These are phyloP conservation scores for Besnoitia besnoiti DNA, from an alignment of 169 alveolate species.

Conservation along the genomic window DNA sequence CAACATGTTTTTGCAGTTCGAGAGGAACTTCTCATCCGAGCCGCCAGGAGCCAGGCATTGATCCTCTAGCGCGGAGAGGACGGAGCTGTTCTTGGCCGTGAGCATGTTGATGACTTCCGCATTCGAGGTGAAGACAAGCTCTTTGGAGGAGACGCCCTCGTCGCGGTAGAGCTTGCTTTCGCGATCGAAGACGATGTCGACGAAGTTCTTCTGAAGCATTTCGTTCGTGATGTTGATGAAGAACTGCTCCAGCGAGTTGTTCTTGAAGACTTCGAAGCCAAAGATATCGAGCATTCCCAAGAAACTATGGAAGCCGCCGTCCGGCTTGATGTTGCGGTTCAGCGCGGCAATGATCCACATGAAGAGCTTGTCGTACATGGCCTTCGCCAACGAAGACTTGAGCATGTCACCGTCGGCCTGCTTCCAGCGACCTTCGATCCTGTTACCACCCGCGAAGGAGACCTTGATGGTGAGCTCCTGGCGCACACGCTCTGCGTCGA, in stretches of 20 bases:
- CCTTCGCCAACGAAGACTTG: slow-evolving; percentile 92
- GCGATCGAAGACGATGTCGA: slow-evolving; percentile 74
- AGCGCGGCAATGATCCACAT: slow-evolving; percentile 94
- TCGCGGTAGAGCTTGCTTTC: slow-evolving; percentile 66
- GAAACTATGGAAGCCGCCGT: slow-evolving; percentile 81
- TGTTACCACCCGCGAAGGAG: slow-evolving; percentile 84
- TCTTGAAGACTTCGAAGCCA: slow-evolving; percentile 97
- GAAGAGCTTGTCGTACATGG: slow-evolving; percentile 94
- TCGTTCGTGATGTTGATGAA: slow-evolving; percentile 98
- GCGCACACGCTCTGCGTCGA: slow-evolving; percentile 80
- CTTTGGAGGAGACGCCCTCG: slow-evolving; percentile 70
- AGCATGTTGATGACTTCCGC: slow-evolving; percentile 66
- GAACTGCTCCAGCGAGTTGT: slow-evolving; percentile 97
- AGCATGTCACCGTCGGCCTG: slow-evolving; percentile 88
- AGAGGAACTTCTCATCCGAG: slow-evolving; percentile 86
- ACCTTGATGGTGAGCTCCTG: slow-evolving; percentile 82
- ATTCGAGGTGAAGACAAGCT: slow-evolving; percentile 67
- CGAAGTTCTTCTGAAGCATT: slow-evolving; percentile 93
- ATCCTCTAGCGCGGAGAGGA: slow-evolving; percentile 87
- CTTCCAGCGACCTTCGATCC: slow-evolving; percentile 88
- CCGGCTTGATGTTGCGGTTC: slow-evolving; percentile 92
- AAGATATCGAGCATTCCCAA: slow-evolving; percentile 95
- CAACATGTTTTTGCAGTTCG: slow-evolving; percentile 72
- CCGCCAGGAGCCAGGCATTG: slow-evolving; percentile 94
- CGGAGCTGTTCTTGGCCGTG: slow-evolving; percentile 78